Evolutionary conservation across 2,329 filamentous ascomycete species (phyloP).

Genomic region (Ascosphaera aggregata): DNA sequence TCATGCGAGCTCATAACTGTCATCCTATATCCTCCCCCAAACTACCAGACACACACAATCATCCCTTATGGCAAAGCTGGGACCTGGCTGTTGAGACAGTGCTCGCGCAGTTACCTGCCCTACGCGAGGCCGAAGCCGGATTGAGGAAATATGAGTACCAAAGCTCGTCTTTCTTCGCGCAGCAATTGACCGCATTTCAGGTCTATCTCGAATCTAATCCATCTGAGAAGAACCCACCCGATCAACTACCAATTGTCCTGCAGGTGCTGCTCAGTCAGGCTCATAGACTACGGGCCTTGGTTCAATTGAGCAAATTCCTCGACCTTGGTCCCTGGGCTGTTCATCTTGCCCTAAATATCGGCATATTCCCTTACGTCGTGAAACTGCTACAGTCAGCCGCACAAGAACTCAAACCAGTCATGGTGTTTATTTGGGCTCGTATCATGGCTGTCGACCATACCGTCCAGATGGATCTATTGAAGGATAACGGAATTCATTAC

Average conservation of each 20-base stretch:
- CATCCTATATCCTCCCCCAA: slow-evolving; percentile 79
- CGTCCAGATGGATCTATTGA: slow-evolving; percentile 81
- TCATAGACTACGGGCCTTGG: slow-evolving; percentile 72
- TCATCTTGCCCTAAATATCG: slow-evolving; percentile 90
- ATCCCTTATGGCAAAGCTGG: slow-evolving; percentile 94
- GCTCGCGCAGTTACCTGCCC: slow-evolving; percentile 61
- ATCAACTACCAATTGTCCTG: slow-evolving; percentile 86
- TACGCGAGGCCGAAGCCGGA: slow-evolving; percentile 55
- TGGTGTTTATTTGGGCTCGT: slow-evolving; percentile 98
- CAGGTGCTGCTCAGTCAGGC: slow-evolving; percentile 93
- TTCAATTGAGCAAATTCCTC: slow-evolving; percentile 77
- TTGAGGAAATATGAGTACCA: slow-evolving; percentile 68
- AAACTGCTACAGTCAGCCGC: slow-evolving; percentile 92
- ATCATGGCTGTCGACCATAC: slow-evolving; percentile 87
- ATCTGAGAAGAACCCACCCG: slow-evolving; percentile 64
- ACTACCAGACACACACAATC: slow-evolving; percentile 84
- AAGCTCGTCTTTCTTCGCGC: slow-evolving; percentile 88
- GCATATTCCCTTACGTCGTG: slow-evolving; percentile 96
- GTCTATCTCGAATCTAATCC: slow-evolving; percentile 75
- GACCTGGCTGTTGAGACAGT: slow-evolving; percentile 94
- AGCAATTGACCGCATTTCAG: slow-evolving; percentile 92
- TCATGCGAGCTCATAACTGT: slow-evolving; percentile 93
- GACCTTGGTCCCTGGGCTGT: slow-evolving; percentile 96
- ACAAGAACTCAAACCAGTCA: slow-evolving; percentile 83
- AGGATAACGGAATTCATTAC: slow-evolving; percentile 93